These are phyloP conservation scores for Psilocybe subaeruginosa DNA, from an alignment of 768 basidiomycete species.

Conservation along the genomic window DNA sequence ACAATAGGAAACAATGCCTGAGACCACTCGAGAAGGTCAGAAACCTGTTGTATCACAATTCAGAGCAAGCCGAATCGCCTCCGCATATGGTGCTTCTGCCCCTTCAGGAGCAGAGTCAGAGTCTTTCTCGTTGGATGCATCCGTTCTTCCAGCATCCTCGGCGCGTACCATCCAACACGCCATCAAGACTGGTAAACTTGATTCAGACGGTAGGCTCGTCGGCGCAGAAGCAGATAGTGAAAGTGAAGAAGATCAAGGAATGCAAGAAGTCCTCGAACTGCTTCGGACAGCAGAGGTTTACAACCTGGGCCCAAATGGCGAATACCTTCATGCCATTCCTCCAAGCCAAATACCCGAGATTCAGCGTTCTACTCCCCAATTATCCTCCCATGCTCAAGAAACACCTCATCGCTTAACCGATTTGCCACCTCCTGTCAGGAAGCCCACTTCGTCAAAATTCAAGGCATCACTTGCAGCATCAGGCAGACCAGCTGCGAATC, in stretches of 20 bases:
- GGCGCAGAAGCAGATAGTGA: conserved; percentile 58
- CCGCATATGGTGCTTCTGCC: conserved; percentile 48
- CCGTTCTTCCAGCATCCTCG: conserved; percentile 46
- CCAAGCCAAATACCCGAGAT: conserved; percentile 7
- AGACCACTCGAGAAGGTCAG: conserved; percentile 20
- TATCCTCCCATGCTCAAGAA: conserved; percentile 9
- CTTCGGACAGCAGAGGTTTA: conserved; percentile 53
- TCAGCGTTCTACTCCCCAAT: neutral
- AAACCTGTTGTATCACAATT: conserved; percentile 67
- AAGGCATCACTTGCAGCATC: conserved; percentile 41
- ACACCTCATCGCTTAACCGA: conserved; percentile 11
- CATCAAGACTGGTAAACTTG: conserved; percentile 59
- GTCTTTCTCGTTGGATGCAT: conserved; percentile 42
- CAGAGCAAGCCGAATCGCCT: conserved; percentile 57
- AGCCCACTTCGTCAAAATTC: conserved; percentile 51
- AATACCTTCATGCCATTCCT: conserved; percentile 30
- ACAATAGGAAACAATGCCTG: conserved; percentile 12
- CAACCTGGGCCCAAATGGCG: conserved; percentile 53
- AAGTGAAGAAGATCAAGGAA: conserved; percentile 52
- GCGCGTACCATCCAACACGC: conserved; percentile 53
- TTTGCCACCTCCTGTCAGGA: conserved; percentile 33
- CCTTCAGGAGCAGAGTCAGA: conserved; percentile 18
- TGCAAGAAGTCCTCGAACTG: conserved; percentile 55
- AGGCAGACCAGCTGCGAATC: conserved; percentile 24
- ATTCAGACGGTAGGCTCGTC: conserved; percentile 48